phyloP scores from a whole-genome alignment of 306 rosid genomes.

The Cicer arietinum region DNA sequence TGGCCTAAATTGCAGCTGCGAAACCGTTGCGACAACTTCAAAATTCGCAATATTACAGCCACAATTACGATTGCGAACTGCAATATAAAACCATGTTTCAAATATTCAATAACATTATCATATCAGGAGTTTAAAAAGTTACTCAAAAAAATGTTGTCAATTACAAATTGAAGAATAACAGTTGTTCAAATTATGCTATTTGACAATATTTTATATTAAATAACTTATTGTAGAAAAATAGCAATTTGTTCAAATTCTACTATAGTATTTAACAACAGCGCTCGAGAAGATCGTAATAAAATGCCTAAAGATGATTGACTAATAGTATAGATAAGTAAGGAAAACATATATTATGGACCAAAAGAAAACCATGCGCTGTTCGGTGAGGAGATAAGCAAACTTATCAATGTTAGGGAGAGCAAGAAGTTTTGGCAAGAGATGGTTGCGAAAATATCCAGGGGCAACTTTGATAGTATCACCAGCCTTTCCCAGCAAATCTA shows the following conservation, averaged over 20 bases:
- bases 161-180: neutral
- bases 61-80: no score
- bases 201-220: neutral
- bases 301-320: neutral
- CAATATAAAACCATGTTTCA: neutral
- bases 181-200: neutral
- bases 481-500: slow-evolving; percentile 82
- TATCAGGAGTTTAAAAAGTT: slow-evolving; percentile 4
- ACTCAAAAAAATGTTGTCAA: slow-evolving; percentile 10
- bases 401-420: slow-evolving; percentile 91
- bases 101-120: neutral
- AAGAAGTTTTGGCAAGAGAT: slow-evolving; percentile 90
- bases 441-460: slow-evolving; percentile 90
- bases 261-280: neutral
- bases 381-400: slow-evolving; percentile 72
- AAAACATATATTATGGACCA: slow-evolving; percentile 4
- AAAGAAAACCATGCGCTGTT: slow-evolving; percentile 70
- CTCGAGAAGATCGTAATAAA: neutral
- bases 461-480: slow-evolving; percentile 92
- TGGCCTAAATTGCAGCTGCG: no score
- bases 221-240: neutral
- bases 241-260: neutral
- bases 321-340: neutral
- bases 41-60: no score
- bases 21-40: no score